Percentiles rank a stretch among this genome's conserved stretches.
Evolutionary conservation across 106 monocot genomes (phyloP).

Genomic region (Allium fistulosum): DNA sequence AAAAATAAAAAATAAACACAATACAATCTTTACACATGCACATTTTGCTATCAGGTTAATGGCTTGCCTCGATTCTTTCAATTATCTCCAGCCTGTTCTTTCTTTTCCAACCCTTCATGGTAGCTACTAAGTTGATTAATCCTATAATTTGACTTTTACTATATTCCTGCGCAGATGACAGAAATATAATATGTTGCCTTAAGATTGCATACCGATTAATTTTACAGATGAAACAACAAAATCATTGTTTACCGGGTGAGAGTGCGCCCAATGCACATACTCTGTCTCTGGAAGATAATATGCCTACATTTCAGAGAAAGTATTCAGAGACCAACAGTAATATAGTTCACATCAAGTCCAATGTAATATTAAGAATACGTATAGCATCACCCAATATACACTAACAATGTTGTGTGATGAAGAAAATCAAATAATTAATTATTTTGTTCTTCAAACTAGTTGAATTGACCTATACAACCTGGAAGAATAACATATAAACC

Average conservation of each 20-base stretch:
- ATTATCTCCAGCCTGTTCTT: conserved; percentile 84
- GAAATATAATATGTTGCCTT: neutral
- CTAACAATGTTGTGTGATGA: no score
- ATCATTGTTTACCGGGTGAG: conserved; percentile 55
- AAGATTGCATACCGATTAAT: neutral
- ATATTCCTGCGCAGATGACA: conserved; percentile 50
- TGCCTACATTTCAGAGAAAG: conserved; percentile 41
- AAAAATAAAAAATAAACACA: conserved; percentile 8
- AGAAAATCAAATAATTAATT: no score
- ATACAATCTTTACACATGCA: conserved; percentile 18
- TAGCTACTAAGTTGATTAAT: conserved; percentile 79
- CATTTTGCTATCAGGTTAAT: conserved; percentile 13
- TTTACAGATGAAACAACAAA: neutral
- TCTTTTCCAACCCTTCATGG: conserved; percentile 89
- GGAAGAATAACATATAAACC: no score
- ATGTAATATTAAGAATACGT: no score
- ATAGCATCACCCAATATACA: no score
- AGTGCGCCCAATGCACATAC: conserved; percentile 91
- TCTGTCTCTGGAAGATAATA: conserved; percentile 98
- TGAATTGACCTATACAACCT: no score
- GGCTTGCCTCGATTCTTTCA: conserved; percentile 74
- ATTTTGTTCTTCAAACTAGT: no score
- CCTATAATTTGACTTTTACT: conserved; percentile 68
- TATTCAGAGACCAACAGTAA: neutral
- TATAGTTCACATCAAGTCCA: no score